A percentile compares a stretch with the other conserved stretches of the same genome.
These are phyloP conservation scores for Penicillium sclerotigenum DNA, from an alignment of 2,329 filamentous ascomycete genomes.

Conservation along the genomic window DNA sequence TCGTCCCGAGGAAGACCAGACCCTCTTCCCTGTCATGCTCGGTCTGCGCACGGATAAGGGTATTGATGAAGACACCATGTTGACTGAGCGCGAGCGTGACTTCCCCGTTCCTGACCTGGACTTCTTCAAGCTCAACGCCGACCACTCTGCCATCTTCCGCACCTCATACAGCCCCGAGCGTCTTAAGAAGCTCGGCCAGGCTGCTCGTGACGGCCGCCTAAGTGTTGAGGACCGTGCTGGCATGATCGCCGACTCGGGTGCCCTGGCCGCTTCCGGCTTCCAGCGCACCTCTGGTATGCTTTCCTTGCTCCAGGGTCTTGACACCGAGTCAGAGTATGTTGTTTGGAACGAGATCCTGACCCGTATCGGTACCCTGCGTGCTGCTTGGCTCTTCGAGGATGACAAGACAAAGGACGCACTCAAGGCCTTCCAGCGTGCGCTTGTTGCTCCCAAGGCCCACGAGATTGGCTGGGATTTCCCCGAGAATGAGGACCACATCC, in stretches of 20 bases:
- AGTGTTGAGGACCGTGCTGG: slow-evolving; percentile 88
- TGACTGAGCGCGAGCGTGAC: slow-evolving; percentile 68
- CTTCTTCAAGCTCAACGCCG: slow-evolving; percentile 96
- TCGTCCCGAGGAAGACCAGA: slow-evolving; percentile 85
- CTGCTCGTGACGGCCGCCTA: slow-evolving; percentile 75
- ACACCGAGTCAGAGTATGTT: slow-evolving; percentile 78
- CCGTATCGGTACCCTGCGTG: slow-evolving; percentile 72
- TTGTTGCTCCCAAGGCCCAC: slow-evolving; percentile 77
- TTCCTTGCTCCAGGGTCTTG: slow-evolving; percentile 79
- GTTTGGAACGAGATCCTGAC: slow-evolving; percentile 92
- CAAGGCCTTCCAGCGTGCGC: slow-evolving; percentile 75
- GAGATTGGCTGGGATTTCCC: slow-evolving; percentile 85
- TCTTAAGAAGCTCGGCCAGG: slow-evolving; percentile 80
- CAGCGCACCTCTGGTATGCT: slow-evolving; percentile 89
- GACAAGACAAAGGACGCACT: slow-evolving; percentile 67
- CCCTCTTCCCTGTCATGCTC: slow-evolving; percentile 85
- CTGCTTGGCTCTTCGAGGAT: slow-evolving; percentile 87
- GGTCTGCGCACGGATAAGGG: slow-evolving; percentile 81
- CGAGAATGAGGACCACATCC: slow-evolving; percentile 78
- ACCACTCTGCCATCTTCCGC: slow-evolving; percentile 88
- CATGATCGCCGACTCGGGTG: slow-evolving; percentile 91
- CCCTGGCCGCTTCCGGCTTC: slow-evolving; percentile 83
- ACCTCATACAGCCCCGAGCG: slow-evolving; percentile 83
- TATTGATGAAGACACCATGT: slow-evolving; percentile 70
- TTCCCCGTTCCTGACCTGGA: slow-evolving; percentile 76